phyloP scores from a whole-genome alignment of 805 yeast species.

The Lachancea nothofagi region DNA sequence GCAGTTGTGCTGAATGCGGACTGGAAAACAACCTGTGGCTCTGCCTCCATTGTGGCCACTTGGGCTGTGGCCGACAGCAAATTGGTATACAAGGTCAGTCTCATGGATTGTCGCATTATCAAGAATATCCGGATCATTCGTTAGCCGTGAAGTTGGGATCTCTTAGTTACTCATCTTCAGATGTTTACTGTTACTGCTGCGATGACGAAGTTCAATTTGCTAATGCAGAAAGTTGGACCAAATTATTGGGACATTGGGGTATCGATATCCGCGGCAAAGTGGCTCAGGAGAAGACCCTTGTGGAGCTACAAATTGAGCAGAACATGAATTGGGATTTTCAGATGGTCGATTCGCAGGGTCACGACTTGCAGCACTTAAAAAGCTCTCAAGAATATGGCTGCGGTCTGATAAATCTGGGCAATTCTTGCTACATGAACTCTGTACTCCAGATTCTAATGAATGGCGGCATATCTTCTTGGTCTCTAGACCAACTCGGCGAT shows the following conservation, averaged over 20 bases:
- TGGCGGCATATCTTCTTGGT: conserved; percentile 30
- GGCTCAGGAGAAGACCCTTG: conserved; percentile 81
- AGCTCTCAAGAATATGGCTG: conserved; percentile 47
- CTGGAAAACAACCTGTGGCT: conserved; percentile 82
- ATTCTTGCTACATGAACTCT: conserved; percentile 85
- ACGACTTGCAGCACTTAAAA: conserved; percentile 48
- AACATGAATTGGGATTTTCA: conserved; percentile 91
- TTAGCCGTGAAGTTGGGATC: conserved; percentile 91
- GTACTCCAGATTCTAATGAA: conserved; percentile 66
- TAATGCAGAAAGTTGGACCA: conserved; percentile 36
- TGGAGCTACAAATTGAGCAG: conserved; percentile 89
- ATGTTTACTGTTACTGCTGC: conserved; percentile 83
- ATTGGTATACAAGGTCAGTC: conserved; percentile 93
- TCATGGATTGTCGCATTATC: conserved; percentile 76
- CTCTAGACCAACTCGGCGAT: conserved; percentile 36
- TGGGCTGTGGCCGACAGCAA: conserved; percentile 94
- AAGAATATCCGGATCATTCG: conserved; percentile 51
- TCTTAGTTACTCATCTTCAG: conserved; percentile 64
- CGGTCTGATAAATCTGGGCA: conserved; percentile 87
- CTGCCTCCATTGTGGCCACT: conserved; percentile 82
- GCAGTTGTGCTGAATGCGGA: conserved; percentile 54
- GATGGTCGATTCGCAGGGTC: conserved; percentile 68
- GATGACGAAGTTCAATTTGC: conserved; percentile 85
- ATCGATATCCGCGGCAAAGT: conserved; percentile 50
- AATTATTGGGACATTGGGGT: conserved; percentile 49